Evolutionary conservation across 345 rosid species (phyloP).

Genomic region (Luvunga scandens): DNA sequence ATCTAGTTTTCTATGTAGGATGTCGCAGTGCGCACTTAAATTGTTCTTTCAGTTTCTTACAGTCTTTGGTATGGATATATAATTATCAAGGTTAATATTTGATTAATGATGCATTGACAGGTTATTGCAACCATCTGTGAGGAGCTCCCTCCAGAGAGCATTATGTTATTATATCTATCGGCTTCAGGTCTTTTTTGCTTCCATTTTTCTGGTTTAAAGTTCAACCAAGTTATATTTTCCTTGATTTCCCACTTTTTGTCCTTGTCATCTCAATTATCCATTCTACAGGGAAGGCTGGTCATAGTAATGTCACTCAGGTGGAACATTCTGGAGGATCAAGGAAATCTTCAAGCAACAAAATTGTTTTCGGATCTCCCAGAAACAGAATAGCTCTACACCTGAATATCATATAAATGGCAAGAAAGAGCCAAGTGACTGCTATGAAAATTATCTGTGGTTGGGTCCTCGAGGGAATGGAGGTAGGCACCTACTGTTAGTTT

Average conservation of each 20-base stretch:
- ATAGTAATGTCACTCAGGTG: constrained; percentile 29
- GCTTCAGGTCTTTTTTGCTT: constrained; percentile 64
- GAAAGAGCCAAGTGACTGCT: constrained; percentile 37
- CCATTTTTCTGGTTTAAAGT: constrained; percentile 16
- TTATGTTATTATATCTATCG: constrained; percentile 77
- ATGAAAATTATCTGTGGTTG: constrained; percentile 57
- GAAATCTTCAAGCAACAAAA: constrained; percentile 60
- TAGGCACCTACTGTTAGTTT: constrained; percentile 32
- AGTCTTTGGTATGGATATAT: neutral
- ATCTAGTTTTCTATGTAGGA: neutral
- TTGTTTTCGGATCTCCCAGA: constrained; percentile 43
- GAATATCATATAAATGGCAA: constrained; percentile 57
- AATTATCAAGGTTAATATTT: constrained; percentile 8
- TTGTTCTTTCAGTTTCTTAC: neutral
- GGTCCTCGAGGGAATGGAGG: constrained; percentile 79
- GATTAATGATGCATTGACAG: constrained; percentile 37
- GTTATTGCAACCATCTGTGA: constrained; percentile 88
- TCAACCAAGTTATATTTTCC: constrained; percentile 1
- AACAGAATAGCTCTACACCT: constrained; percentile 42
- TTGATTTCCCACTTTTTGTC: neutral
- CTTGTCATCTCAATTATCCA: constrained; percentile 17
- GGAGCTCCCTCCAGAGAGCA: constrained; percentile 81
- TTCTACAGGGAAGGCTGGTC: constrained; percentile 61
- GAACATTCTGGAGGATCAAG: constrained; percentile 58
- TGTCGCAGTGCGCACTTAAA: neutral